Evolutionary conservation across 257 asterid species (phyloP).

Genomic region (Salvia splendens): DNA sequence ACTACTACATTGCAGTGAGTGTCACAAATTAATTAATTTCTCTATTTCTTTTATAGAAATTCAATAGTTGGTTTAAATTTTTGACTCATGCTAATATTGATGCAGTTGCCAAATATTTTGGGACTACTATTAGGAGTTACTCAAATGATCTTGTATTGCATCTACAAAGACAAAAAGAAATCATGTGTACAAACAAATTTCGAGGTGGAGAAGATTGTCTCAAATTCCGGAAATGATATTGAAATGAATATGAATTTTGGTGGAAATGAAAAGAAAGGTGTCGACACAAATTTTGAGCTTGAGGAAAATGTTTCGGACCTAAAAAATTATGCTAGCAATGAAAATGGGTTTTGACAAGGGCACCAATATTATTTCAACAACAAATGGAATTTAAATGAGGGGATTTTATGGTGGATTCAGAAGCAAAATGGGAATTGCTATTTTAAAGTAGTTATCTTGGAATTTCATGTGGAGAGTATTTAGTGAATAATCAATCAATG

Average conservation of each 20-base stretch:
- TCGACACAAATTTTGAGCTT: slow-evolving; percentile 26
- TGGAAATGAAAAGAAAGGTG: not conserved
- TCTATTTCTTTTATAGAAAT: too few relatives aligned
- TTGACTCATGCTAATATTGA: not conserved
- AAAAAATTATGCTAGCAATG: slow-evolving; percentile 26
- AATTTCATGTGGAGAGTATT: not conserved
- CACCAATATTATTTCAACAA: not conserved
- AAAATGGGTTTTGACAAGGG: slow-evolving; percentile 10
- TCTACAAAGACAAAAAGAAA: slow-evolving; percentile 53
- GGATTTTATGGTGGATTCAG: not conserved
- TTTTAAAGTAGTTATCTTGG: not conserved
- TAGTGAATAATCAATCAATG: not conserved
- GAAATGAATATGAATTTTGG: slow-evolving; percentile 13
- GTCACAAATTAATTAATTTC: not conserved
- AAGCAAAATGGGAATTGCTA: not conserved
- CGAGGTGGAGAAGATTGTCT: not conserved
- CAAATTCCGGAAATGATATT: not conserved
- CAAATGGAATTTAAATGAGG: not conserved
- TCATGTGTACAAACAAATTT: not conserved
- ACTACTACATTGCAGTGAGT: slow-evolving; percentile 71
- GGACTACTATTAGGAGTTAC: slow-evolving; percentile 60
- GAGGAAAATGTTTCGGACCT: not conserved
- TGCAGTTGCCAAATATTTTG: slow-evolving; percentile 66
- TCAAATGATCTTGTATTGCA: slow-evolving; percentile 60
- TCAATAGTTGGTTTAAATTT: not conserved